These are phyloP conservation scores for Neopestalotiopsis sp. DNA, from an alignment of 2,329 filamentous ascomycete species.

Conservation along the genomic window DNA sequence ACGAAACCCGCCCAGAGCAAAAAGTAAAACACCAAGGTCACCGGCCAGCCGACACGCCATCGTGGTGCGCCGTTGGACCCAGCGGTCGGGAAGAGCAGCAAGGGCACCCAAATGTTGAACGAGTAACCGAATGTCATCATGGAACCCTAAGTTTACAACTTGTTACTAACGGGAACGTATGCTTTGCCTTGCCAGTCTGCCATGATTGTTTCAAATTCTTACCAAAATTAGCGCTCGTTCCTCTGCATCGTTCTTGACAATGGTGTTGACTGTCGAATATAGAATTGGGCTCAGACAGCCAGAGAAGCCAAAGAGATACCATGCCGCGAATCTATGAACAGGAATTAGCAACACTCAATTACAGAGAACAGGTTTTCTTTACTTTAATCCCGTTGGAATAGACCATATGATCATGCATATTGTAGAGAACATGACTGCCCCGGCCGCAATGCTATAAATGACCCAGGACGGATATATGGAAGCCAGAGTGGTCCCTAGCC, in stretches of 20 bases:
- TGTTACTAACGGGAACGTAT: background rate
- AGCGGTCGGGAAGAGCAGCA: slow-evolving; percentile 47
- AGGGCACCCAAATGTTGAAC: slow-evolving; percentile 50
- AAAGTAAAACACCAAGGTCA: slow-evolving; percentile 50
- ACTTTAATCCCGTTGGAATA: slow-evolving; percentile 54
- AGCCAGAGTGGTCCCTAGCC: slow-evolving; percentile 54
- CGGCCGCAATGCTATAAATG: slow-evolving; percentile 48
- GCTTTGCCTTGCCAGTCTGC: background rate
- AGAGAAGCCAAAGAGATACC: slow-evolving; percentile 44
- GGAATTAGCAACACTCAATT: background rate
- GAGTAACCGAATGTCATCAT: slow-evolving; percentile 54
- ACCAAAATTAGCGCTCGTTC: slow-evolving; percentile 45
- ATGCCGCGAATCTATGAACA: slow-evolving; percentile 42
- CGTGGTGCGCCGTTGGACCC: slow-evolving; percentile 46
- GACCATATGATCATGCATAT: slow-evolving; percentile 54
- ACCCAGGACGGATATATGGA: slow-evolving; percentile 55
- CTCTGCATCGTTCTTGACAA: slow-evolving; percentile 45
- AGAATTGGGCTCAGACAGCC: slow-evolving; percentile 47
- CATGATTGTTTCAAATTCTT: slow-evolving; percentile 18
- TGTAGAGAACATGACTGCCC: slow-evolving; percentile 46
- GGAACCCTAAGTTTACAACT: slow-evolving; percentile 34
- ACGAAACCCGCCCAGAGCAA: slow-evolving; percentile 49
- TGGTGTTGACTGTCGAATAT: slow-evolving; percentile 48
- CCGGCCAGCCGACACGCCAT: slow-evolving; percentile 54
- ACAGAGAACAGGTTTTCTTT: slow-evolving; percentile 18